These are phyloP conservation scores for Trichoderma aggressivum DNA, from an alignment of 2,329 filamentous ascomycete genomes.

Conservation along the genomic window DNA sequence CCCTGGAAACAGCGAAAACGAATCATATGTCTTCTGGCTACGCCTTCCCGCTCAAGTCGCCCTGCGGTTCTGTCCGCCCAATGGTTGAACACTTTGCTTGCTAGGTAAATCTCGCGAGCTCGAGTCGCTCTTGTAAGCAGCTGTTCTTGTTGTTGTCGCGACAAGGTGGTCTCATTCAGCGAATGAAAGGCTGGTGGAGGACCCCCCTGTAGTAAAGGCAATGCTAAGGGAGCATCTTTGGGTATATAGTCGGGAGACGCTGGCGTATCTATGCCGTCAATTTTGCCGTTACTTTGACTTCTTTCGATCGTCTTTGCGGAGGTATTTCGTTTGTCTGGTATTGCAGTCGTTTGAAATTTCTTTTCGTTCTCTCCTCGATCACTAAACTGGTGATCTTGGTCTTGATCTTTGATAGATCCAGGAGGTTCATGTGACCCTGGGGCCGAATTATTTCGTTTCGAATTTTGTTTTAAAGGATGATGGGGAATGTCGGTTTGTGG, in stretches of 20 bases:
- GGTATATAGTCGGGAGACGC: background rate
- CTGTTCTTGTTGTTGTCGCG: slow-evolving; percentile 18
- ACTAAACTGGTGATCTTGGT: background rate
- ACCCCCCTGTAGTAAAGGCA: background rate
- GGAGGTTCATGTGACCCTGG: background rate
- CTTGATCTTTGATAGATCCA: background rate
- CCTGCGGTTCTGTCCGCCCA: slow-evolving; percentile 66
- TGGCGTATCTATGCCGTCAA: background rate
- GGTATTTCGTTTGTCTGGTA: background rate
- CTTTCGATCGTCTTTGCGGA: background rate
- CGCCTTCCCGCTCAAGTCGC: slow-evolving; percentile 61
- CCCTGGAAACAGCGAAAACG: slow-evolving; percentile 46
- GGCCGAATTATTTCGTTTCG: background rate
- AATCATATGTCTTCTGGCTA: slow-evolving; percentile 68
- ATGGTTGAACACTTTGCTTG: slow-evolving; percentile 37
- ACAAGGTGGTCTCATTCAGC: background rate
- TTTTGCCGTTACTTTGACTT: background rate
- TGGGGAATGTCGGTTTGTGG: background rate
- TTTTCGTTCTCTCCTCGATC: background rate
- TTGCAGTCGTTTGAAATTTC: background rate
- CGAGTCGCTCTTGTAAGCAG: slow-evolving; percentile 53
- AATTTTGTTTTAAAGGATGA: background rate
- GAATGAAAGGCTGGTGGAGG: background rate
- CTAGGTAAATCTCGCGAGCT: slow-evolving; percentile 63
- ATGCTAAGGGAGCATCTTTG: background rate